Conservation (phyloP, 2,329 filamentous ascomycete species). For the Rosellinia necatrix region DNA sequence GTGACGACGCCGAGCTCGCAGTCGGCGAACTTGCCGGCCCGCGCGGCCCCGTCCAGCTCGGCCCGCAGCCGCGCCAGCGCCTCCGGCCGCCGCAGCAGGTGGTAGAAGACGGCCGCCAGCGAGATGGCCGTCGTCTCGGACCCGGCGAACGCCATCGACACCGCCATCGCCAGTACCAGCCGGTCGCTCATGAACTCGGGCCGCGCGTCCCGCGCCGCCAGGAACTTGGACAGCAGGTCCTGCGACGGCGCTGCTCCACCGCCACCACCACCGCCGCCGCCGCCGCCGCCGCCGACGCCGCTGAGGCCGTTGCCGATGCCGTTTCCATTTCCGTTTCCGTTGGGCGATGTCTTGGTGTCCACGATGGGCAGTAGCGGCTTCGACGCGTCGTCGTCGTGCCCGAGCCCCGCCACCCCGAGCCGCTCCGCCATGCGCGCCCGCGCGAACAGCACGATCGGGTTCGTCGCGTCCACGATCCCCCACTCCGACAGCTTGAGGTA, state of each 20-base stretch:
- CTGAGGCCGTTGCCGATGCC: too few species aligned
- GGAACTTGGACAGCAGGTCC: slow-evolving; percentile 74
- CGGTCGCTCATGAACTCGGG: slow-evolving; percentile 74
- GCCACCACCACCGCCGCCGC: too few species aligned
- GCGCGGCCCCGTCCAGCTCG: slow-evolving; percentile 66
- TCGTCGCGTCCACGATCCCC: slow-evolving; percentile 70
- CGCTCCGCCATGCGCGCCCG: slow-evolving; percentile 69
- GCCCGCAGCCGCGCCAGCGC: slow-evolving; percentile 59
- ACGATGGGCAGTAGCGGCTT: slow-evolving; percentile 45
- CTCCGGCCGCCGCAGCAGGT: slow-evolving; percentile 66
- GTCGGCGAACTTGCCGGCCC: slow-evolving; percentile 55
- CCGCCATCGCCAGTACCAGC: slow-evolving; percentile 71
- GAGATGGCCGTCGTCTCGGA: slow-evolving; percentile 81
- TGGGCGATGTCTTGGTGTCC: slow-evolving; percentile 33
- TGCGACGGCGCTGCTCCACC: slow-evolving; percentile 44
- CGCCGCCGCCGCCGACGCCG: too few species aligned
- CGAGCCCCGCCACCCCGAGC: slow-evolving; percentile 50
- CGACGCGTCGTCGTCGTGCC: slow-evolving; percentile 34
- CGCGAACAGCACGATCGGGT: slow-evolving; percentile 75
- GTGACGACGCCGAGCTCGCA: slow-evolving; percentile 65
- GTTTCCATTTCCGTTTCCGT: too few species aligned
- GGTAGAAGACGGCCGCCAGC: slow-evolving; percentile 74
- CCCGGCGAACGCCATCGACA: slow-evolving; percentile 75
- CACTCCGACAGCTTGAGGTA: slow-evolving; percentile 69
- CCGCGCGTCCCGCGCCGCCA: slow-evolving; percentile 67